Base-by-base conservation (phyloP, 2,329 filamentous ascomycete genomes). In the Aspergillus thermomutatus region DNA sequence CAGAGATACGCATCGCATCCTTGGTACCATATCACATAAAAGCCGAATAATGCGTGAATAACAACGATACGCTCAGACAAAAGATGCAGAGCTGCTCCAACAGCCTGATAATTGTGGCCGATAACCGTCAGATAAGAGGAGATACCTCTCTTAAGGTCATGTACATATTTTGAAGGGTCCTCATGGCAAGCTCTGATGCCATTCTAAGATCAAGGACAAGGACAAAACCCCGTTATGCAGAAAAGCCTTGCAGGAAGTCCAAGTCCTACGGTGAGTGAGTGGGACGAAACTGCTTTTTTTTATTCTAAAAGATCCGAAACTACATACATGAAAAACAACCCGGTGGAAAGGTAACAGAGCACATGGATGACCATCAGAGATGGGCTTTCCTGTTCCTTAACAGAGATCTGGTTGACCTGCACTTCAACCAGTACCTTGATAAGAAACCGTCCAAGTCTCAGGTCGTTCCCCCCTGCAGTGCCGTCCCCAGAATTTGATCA, bases 341-440 rank as follows among this genome's bases (percentile, higher is more conserved):
- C 6, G 14, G 31, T 17, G 51, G 52, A 55, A 57, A 59, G 55
- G 47, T 50, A 51, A 21, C 46, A 53, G 31, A 34, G 31, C 46
- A 17, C 45, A 54, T 45, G 27, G 49, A 50, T 11, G n/a, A 41
- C 51, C 48, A 41, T 48, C 26, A 52, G 53, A 57, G 27, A 53
- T 37, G 46, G 49, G 52, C 25, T 57, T 34, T 21, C 46, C 27
- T 46, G 54, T 47, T 31, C 51, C 48, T 51, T 51, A 37, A 54
- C 50, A 51, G 45, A 50, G 54, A 53, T 28, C 62, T 51, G 62
- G 67, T 62, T 72, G 73, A 74, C 73, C 75, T 77, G 75, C 74
- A 77, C 75, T 75, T 73, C 74, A 72, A 67, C 68, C 60, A 52
- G 54, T 53, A 34, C 21, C 37, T 21, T 28, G 27, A 50, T 47